Base-by-base conservation (phyloP, 1,139 yeast species). In the Groenewaldozyma sp. region DNA sequence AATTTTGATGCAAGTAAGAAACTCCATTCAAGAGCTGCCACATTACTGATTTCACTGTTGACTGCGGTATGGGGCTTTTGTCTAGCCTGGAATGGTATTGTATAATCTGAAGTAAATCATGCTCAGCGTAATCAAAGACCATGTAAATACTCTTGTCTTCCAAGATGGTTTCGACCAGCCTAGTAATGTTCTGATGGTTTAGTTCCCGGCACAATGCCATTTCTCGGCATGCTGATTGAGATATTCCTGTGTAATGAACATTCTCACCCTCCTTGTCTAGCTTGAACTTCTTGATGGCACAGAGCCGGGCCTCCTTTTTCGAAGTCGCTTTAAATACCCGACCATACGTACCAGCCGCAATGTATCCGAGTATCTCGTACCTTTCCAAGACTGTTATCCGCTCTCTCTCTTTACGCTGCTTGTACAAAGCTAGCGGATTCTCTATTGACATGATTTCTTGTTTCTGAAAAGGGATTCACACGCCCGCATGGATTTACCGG, bases 321-420 rank as follows among this genome's bases (percentile, higher is more conserved):
- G 71, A 65, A 47, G 72, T 74, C 13, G 97, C 97, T 58, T 91
- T 91, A 65, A 87, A 93, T 22, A 91, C 99, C 49, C 93, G 53
- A 20, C 99, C 99, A 60, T 91, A 91, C 0, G 99, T 91, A 29
- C 99, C 99, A 1, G 98, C 95, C 0, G 98, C 98, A 45, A 91
- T 93, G 60, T 91, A 91, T 0, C 99, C 99, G 24, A 86, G 65
- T 45, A 93, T 82, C 47, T 82, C 88, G 60, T 88, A 91, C 50
- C 81, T 81, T 35, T 82, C 78, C 22, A 86, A 64, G 2, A 91
- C 95, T 4, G 84, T 77, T 33, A 74, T 71, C 41, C 94, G 64
- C 3, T 75, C 65, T 27, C 72, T 61, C 56, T 86, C 95, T 55
- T 81, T 81, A 33, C 96, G 71, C 41, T 53, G 49, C 43, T 60